phyloP scores from a whole-genome alignment of 1,284 basidiomycete genomes.

The Microbotryum intermedium region DNA sequence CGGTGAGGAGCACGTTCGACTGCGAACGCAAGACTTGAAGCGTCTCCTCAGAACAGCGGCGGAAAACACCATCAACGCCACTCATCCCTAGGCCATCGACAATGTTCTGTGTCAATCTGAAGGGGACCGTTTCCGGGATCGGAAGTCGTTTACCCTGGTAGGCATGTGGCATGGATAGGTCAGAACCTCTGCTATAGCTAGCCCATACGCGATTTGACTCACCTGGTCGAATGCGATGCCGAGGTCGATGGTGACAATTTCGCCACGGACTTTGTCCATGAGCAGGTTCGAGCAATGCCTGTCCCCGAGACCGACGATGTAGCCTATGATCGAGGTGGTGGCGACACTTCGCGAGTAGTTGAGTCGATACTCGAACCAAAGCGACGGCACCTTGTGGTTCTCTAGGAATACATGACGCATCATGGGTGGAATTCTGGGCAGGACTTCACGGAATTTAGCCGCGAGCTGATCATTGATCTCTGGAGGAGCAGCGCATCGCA shows the following conservation, averaged over 20 bases:
- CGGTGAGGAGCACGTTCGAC: slow-evolving; percentile 81
- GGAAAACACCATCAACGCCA: slow-evolving; percentile 88
- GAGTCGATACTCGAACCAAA: slow-evolving; percentile 89
- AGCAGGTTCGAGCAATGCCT: slow-evolving; percentile 89
- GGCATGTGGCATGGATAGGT: slow-evolving; percentile 47
- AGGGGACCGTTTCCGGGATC: slow-evolving; percentile 84
- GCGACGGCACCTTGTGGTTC: slow-evolving; percentile 70
- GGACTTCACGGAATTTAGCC: slow-evolving; percentile 48
- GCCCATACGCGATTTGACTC: slow-evolving; percentile 27
- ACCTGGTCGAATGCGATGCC: slow-evolving; percentile 96
- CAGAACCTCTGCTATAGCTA: neutral
- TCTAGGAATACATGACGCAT: slow-evolving; percentile 94
- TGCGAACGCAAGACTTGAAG: slow-evolving; percentile 77
- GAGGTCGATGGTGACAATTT: slow-evolving; percentile 89
- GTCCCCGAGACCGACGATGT: slow-evolving; percentile 86
- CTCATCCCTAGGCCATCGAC: slow-evolving; percentile 87
- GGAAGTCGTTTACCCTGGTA: slow-evolving; percentile 76
- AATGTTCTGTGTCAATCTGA: slow-evolving; percentile 86
- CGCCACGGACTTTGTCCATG: slow-evolving; percentile 71
- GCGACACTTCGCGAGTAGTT: slow-evolving; percentile 87
- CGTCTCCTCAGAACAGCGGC: slow-evolving; percentile 89
- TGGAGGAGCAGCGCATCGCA: too few relatives aligned
- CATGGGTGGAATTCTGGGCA: slow-evolving; percentile 63
- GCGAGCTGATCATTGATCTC: too few relatives aligned
- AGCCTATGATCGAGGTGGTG: slow-evolving; percentile 87